phyloP scores from a whole-genome alignment of 352 stramenopile genomes.

The Thraustochytrium striatum region DNA sequence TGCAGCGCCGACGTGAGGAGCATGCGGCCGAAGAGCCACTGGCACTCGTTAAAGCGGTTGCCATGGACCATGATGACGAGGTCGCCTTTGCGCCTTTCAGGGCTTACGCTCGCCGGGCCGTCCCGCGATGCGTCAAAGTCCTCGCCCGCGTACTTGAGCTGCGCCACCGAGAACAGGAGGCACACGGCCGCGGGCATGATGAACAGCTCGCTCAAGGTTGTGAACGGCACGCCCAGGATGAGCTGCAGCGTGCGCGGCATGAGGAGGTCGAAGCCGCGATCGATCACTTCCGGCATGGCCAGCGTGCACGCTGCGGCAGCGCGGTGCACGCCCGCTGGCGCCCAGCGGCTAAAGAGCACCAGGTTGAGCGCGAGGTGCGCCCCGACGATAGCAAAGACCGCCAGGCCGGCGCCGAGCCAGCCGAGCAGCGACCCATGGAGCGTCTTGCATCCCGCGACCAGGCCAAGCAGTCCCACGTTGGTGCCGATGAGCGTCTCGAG shows the following conservation, averaged over 20 bases:
- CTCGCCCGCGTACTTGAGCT: neutral
- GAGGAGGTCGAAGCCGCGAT: neutral
- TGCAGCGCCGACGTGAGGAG: neutral
- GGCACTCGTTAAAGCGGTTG: neutral
- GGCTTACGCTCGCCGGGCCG: neutral
- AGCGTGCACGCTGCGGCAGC: no score
- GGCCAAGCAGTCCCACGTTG: no score
- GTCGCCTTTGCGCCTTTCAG: neutral
- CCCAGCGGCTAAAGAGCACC: no score
- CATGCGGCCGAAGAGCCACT: neutral
- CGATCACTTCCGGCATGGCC: no score
- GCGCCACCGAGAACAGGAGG: neutral
- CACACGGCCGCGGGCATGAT: neutral
- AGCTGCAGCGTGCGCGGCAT: neutral
- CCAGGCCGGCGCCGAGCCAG: no score
- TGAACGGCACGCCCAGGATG: neutral
- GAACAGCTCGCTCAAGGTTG: neutral
- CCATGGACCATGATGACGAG: conserved; percentile 4
- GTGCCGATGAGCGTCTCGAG: no score
- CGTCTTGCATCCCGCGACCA: no score
- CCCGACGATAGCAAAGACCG: no score
- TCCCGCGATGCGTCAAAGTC: neutral
- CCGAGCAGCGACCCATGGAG: no score
- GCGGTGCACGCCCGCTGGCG: no score
- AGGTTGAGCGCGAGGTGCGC: no score